phyloP scores from a whole-genome alignment of 306 rosid genomes.

The Dryas octopetala region DNA sequence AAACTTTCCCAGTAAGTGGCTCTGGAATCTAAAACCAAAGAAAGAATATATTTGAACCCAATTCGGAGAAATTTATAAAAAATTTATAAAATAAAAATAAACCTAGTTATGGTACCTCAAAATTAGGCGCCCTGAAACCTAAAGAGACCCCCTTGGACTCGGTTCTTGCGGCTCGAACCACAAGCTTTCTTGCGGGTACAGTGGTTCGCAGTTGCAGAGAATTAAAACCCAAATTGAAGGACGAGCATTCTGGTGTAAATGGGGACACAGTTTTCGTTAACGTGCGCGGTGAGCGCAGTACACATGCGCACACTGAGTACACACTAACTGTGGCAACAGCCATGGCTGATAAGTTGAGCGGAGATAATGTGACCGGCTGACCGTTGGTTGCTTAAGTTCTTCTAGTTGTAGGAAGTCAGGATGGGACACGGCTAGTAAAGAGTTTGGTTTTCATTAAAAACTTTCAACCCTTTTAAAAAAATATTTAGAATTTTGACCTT shows the following conservation, averaged over 20 bases:
- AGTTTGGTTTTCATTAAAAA: too few species aligned
- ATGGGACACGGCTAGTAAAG: neutral
- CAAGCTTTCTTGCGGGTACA: conserved; percentile 30
- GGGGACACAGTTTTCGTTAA: conserved; percentile 22
- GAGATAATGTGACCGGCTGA: neutral
- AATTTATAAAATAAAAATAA: neutral
- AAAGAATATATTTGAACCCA: conserved; percentile 1
- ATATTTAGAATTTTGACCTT: too few species aligned
- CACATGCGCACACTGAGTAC: conserved; percentile 28
- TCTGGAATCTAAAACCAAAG: conserved; percentile 65
- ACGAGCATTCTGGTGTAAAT: conserved; percentile 24
- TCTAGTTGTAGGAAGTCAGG: too few species aligned
- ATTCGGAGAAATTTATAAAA: neutral
- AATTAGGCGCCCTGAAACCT: conserved; percentile 82
- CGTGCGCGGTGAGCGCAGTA: conserved; percentile 24
- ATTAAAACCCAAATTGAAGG: conserved; percentile 44
- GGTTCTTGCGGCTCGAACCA: conserved; percentile 59
- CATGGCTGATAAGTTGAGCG: conserved; percentile 16
- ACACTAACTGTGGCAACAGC: conserved; percentile 20
- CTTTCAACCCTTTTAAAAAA: too few species aligned
- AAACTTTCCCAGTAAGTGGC: conserved; percentile 84
- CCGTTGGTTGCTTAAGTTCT: neutral
- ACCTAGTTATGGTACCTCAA: conserved; percentile 49
- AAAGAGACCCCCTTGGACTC: conserved; percentile 60
- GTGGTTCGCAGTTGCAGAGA: conserved; percentile 33